Base-by-base conservation (phyloP, 192 early-diverging fungal genomes). In the Haplosporangium gracile region DNA sequence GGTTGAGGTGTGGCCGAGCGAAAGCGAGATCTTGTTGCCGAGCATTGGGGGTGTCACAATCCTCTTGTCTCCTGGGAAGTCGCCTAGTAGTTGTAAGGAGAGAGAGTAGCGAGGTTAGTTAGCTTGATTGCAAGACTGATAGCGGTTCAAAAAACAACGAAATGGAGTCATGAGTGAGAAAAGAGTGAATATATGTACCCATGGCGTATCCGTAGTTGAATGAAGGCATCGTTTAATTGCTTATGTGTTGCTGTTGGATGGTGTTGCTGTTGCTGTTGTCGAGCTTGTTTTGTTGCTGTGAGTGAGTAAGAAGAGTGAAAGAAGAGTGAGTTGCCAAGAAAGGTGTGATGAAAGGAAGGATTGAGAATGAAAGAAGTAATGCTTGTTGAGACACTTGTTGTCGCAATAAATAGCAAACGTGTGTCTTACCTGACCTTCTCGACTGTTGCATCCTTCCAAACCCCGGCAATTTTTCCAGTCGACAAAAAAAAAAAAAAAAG, bases 31-130 rank as follows among this genome's bases (percentile, higher is more conserved):
- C 72, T 90, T 90, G 26, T 88, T 82, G 1, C 80, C 78, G 2
- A 90, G 86, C 72, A 88, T 87, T 0, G 90, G 90, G 29, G 90
- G 90, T 15, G 83, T 78, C 68, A 91, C 74, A 29, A 91, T 76
- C 32, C 88, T 82, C 72, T 68, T 80, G 69, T 86, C 84, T 22
- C 84, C 84, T 7, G 84, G 84, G 60, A 81, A n/a, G 57, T 86
- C 84, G 53, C 76, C 84, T 86, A 78, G 39, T 74, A 16, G 38
- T 24, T 2, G 8, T 36, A 34, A 24, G 63, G 20, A 32, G 16
- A n/a, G 18, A 39, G 42, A 57, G n/a, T 18, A 16, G 18, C 1
- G 20, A 43, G 7, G 20, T 40, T 36, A 40, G 40, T 42, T 71
- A 24, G 13, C 22, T 22, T 42, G 0, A 8, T 71, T 34, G 20